Percentiles rank a stretch among this genome's conserved stretches.
Evolutionary conservation across 2,329 filamentous ascomycete genomes (phyloP).

Genomic region (Ascochyta koolunga): DNA sequence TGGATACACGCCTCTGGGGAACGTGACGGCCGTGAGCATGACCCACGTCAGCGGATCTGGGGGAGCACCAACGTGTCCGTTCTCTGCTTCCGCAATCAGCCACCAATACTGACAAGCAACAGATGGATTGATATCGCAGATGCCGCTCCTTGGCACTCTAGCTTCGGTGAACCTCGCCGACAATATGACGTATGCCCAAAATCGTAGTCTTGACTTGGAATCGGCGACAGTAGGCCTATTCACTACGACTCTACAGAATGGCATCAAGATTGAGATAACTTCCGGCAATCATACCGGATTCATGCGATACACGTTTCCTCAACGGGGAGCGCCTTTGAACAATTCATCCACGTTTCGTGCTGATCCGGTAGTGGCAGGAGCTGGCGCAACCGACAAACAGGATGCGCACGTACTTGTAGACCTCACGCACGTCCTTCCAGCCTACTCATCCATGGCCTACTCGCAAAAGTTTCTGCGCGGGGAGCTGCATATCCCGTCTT

Average conservation of each 20-base stretch:
- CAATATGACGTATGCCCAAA: constrained; percentile 41
- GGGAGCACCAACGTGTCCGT: constrained; percentile 20
- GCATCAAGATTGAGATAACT: constrained; percentile 32
- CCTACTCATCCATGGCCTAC: constrained; percentile 5
- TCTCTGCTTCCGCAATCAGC: background rate
- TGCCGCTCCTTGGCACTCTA: constrained; percentile 42
- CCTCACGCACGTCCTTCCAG: constrained; percentile 54
- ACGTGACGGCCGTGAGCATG: constrained; percentile 38
- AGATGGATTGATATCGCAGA: constrained; percentile 38
- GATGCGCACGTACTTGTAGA: constrained; percentile 50
- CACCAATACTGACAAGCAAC: background rate
- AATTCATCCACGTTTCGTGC: background rate
- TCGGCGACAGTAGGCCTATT: constrained; percentile 32
- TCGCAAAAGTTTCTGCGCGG: constrained; percentile 5
- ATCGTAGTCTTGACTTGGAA: constrained; percentile 25
- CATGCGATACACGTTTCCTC: constrained; percentile 38
- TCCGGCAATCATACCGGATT: constrained; percentile 27
- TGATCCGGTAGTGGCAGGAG: background rate
- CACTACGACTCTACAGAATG: constrained; percentile 32
- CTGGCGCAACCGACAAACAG: constrained; percentile 1
- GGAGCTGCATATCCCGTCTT: background rate
- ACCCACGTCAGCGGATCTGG: constrained; percentile 33
- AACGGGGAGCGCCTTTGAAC: background rate
- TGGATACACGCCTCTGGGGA: constrained; percentile 39
- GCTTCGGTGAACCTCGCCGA: constrained; percentile 43